Evolutionary conservation across 2,329 filamentous ascomycete species (phyloP).

Genomic region (Curvularia verruculosa): DNA sequence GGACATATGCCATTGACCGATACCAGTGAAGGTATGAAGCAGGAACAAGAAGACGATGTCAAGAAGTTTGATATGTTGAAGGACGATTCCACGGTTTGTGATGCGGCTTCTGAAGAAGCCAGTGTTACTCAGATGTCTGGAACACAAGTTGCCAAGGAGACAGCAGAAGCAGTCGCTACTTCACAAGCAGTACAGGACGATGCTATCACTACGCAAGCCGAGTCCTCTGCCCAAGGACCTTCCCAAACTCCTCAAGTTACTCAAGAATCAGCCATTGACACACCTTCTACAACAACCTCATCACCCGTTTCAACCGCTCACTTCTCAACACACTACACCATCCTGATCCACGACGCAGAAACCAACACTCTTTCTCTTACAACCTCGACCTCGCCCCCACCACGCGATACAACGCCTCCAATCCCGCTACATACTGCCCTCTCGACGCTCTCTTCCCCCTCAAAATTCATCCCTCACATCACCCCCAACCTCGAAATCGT

Average conservation of each 20-base stretch:
- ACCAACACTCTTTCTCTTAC: slow-evolving; percentile 35
- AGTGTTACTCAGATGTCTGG: neutral
- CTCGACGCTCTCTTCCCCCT: slow-evolving; percentile 31
- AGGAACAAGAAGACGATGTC: neutral
- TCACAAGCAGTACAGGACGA: neutral
- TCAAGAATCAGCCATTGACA: neutral
- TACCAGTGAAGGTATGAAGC: slow-evolving; percentile 1
- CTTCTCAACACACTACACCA: slow-evolving; percentile 29
- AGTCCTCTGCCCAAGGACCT: neutral
- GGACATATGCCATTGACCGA: slow-evolving; percentile 28
- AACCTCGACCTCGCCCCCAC: slow-evolving; percentile 27
- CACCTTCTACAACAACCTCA: neutral
- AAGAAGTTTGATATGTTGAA: slow-evolving; percentile 22
- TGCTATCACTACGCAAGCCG: neutral
- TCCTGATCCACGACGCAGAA: slow-evolving; percentile 36
- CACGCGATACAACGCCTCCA: slow-evolving; percentile 21
- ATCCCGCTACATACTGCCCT: slow-evolving; percentile 41
- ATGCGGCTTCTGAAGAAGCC: neutral
- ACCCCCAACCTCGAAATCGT: slow-evolving; percentile 35
- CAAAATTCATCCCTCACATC: slow-evolving; percentile 42
- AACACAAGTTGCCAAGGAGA: neutral
- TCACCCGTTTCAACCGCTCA: neutral
- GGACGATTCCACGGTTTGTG: slow-evolving; percentile 13
- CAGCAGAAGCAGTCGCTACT: neutral
- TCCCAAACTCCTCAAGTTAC: neutral